phyloP scores from a whole-genome alignment of 345 rosid genomes.

The Gossypium turneri region DNA sequence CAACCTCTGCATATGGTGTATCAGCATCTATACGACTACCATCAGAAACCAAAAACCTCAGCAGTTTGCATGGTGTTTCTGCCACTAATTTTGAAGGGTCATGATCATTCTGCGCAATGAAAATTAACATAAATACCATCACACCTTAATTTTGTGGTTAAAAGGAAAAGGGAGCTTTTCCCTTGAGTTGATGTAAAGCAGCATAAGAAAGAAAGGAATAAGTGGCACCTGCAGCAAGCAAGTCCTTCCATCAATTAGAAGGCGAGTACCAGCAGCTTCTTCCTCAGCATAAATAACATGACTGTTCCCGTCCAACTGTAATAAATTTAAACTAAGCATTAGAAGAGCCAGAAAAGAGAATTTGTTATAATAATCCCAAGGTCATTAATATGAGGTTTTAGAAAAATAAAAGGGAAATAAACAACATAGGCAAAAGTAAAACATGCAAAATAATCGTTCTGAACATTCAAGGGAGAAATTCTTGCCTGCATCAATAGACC shows the following conservation, averaged over 20 bases:
- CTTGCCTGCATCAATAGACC: constrained; percentile 99
- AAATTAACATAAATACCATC: constrained; percentile 21
- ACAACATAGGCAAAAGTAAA: constrained; percentile 2
- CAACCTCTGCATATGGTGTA: constrained; percentile 94
- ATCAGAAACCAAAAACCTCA: constrained; percentile 87
- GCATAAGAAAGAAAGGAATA: constrained; percentile 15
- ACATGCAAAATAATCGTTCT: constrained; percentile 16
- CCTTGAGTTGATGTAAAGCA: background rate
- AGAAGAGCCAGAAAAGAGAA: background rate
- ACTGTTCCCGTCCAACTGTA: constrained; percentile 96
- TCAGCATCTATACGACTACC: constrained; percentile 92
- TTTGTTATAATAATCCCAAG: background rate
- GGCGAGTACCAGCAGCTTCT: constrained; percentile 99
- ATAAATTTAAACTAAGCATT: constrained; percentile 14
- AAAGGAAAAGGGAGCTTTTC: background rate
- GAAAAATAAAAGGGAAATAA: background rate
- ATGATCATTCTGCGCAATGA: constrained; percentile 70
- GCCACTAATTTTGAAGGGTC: constrained; percentile 98
- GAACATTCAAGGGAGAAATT: constrained; percentile 13
- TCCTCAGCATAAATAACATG: constrained; percentile 99
- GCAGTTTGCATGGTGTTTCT: constrained; percentile 98
- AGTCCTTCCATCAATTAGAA: constrained; percentile 98
- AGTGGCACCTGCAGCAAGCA: constrained; percentile 80
- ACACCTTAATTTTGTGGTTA: background rate
- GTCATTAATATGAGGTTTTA: background rate